Evolutionary conservation across 2,329 filamentous ascomycete genomes (phyloP), one percentile per base, ranked within the genome.

Genomic region (Berkeleyomyces basicola): DNA sequence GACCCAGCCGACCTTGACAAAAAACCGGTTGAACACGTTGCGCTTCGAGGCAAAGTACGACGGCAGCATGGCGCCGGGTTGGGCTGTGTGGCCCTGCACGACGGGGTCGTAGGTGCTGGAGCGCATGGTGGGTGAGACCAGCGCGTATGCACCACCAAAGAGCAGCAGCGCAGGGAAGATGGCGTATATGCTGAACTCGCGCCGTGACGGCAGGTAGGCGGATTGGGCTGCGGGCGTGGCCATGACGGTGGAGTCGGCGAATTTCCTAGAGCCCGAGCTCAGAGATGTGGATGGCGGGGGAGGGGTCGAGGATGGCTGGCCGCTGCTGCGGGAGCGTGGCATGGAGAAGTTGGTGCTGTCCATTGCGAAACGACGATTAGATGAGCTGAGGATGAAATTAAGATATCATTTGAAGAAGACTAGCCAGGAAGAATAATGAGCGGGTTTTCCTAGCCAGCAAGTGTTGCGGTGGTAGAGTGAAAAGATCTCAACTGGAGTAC

Each of bases 1-100:
- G 59, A 85, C 81, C 93, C 93, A 99, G 65, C 92, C 92, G 61
- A 88, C 79, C 78, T 99, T 99, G 70, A 99, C 93, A 70, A 97
- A 99, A 69, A 90, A 81, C 57, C 87, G 74, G 71, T 99, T 99
- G 80, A 97, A 87, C 61, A 96, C 69, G 75, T 99, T 99, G 72
- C 84, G 81, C 75, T 99, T 99, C 68, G 86, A 86, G 57, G 93
- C 92, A 72, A 99, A 99, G 77, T 97, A 99, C 71, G 81, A 86
- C 2, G 88, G 88, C n/a, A 72, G 70, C 23, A 23, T 2, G 11
- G 36, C 11, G 33, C 36, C 33, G 71, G 76, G 74, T 73, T 72
- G 71, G 57, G 77, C 78, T 3, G 77, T 73, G 73, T 88, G 86
- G 10, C 86, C 80, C 70, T 90, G 87, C 33, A 79, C 73, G 47